Base-by-base conservation (phyloP, 345 rosid genomes). In the Brassica incana region DNA sequence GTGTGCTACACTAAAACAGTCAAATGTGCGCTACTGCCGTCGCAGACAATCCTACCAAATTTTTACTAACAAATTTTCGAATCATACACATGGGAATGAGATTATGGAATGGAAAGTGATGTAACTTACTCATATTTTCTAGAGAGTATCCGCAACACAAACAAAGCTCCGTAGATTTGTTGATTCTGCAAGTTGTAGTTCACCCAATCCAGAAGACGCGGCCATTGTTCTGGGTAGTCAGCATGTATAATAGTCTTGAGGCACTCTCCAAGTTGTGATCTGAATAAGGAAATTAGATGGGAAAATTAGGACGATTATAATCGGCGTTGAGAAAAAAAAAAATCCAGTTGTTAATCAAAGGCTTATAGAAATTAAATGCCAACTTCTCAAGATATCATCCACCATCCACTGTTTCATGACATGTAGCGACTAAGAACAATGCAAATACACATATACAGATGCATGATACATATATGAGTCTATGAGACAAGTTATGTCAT, bases 201-300 rank as follows among this genome's bases (percentile, higher is more conserved):
- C 74, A 96, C 89, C 99, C 99, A 96, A 60, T 92, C 97, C 43
- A 96, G 90, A 72, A 96, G 97, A 59, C 73, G 91, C 0, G 98
- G 97, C 99, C 99, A 96, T 85, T 93, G 98, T 86, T 96, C 99
- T 0, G 99, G 99, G 82, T 96, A 96, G 87, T 96, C 99, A 63
- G 94, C 88, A 81, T 91, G 94, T 29, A 96, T 89, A 66, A 96
- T 88, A 8, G 98, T 96, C 86, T 96, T 96, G 48, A 96, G 91
- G 86, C 95, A 90, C 86, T 96, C 99, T 40, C 99, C 99, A 86
- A 96, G 80, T 82, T 96, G 99, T 43, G 90, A 94, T 86, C 99
- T 96, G 84, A 30, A 80, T 66, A 3, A 80, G 4, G 63, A 50
- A 38, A 33, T 59, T 4, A 63, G 59, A 35, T 15, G 27, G 32